These are phyloP conservation scores for Dendryphion nanum DNA, from an alignment of 2,329 filamentous ascomycete species.

Conservation along the genomic window DNA sequence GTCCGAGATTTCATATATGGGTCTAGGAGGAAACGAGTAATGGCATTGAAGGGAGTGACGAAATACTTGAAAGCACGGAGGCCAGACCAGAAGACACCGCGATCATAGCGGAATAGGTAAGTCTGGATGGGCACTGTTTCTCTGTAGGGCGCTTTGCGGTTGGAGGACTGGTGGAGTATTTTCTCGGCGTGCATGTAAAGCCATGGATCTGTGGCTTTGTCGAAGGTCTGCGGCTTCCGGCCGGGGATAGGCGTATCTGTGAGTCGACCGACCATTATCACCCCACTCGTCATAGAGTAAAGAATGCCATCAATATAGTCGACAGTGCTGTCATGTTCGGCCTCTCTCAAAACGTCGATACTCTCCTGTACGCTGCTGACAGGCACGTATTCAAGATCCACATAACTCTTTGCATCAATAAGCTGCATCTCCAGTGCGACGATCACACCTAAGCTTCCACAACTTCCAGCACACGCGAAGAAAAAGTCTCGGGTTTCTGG, in stretches of 20 bases:
- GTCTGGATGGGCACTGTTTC: constrained; percentile 50
- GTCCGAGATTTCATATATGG: constrained; percentile 61
- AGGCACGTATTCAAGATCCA: constrained; percentile 63
- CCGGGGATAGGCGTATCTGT: constrained; percentile 46
- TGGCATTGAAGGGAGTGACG: constrained; percentile 57
- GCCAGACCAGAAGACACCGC: constrained; percentile 65
- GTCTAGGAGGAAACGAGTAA: constrained; percentile 60
- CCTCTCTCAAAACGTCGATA: constrained; percentile 49
- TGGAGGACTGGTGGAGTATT: constrained; percentile 12
- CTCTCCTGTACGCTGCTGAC: constrained; percentile 51
- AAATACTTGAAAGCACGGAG: constrained; percentile 62
- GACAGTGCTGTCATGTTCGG: constrained; percentile 40
- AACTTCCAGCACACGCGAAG: constrained; percentile 57
- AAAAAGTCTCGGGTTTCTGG: constrained; percentile 54
- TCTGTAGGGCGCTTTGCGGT: constrained; percentile 13
- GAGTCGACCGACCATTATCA: constrained; percentile 62
- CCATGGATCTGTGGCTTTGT: constrained; percentile 65
- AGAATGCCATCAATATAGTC: constrained; percentile 71
- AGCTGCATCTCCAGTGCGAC: constrained; percentile 61
- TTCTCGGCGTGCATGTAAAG: constrained; percentile 66
- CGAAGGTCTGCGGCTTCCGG: constrained; percentile 47
- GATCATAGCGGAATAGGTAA: constrained; percentile 62
- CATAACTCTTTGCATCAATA: constrained; percentile 53
- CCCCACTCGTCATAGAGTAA: constrained; percentile 55
- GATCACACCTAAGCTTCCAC: constrained; percentile 61